Conservation (phyloP, 306 rosid genomes). For the Begonia loranthoides region DNA sequence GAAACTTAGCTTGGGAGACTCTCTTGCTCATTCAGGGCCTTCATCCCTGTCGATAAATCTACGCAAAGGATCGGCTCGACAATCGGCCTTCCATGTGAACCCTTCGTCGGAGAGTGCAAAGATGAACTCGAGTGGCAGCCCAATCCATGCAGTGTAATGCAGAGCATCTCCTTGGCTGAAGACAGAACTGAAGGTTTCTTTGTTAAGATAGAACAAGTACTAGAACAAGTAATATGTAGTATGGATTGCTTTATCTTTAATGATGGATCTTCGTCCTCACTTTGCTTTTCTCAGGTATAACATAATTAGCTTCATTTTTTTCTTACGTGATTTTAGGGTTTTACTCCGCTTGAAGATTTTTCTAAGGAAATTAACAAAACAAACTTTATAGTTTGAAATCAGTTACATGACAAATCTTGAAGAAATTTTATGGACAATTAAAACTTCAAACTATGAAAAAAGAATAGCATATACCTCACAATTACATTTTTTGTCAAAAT, state of each 20-base stretch:
- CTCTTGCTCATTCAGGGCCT: conserved; percentile 53
- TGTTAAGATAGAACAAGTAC: conserved; percentile 22
- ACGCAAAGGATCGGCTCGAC: conserved; percentile 76
- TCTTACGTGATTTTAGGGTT: too few species aligned
- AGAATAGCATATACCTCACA: too few species aligned
- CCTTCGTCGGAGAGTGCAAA: conserved; percentile 49
- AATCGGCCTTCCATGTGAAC: conserved; percentile 89
- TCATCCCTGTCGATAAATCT: conserved; percentile 67
- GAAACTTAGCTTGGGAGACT: conserved; percentile 76
- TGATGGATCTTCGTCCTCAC: conserved; percentile 16
- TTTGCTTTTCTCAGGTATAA: too few species aligned
- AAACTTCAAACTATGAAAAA: too few species aligned
- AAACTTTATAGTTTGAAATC: too few species aligned
- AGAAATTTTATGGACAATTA: too few species aligned
- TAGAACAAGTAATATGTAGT: conserved; percentile 28
- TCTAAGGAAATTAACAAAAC: too few species aligned
- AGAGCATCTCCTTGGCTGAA: conserved; percentile 13
- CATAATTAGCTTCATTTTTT: too few species aligned
- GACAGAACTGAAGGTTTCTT: conserved; percentile 5
- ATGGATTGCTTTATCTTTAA: conserved; percentile 40
- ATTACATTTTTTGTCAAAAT: too few species aligned
- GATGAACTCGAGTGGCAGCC: conserved; percentile 48
- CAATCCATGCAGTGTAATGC: conserved; percentile 68
- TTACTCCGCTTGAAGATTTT: too few species aligned
- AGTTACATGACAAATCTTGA: too few species aligned